These are phyloP conservation scores for Skeletonema tropicum DNA, from an alignment of 108 stramenopile genomes.

Conservation along the genomic window DNA sequence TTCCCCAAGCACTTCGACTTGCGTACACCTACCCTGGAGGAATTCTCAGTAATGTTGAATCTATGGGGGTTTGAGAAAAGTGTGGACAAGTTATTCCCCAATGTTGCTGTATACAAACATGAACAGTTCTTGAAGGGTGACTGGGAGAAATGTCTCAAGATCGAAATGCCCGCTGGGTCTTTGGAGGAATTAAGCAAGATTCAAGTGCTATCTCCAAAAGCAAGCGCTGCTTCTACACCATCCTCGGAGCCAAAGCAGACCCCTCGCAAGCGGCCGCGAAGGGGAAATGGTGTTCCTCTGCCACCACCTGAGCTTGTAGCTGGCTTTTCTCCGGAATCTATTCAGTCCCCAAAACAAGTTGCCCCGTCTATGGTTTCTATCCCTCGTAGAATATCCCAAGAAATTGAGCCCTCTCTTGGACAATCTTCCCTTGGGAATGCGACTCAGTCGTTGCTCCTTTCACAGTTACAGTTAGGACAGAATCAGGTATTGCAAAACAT, in stretches of 20 bases:
- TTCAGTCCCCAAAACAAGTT: neutral
- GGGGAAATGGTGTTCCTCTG: neutral
- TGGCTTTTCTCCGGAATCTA: neutral
- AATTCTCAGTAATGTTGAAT: neutral
- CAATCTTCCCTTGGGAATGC: neutral
- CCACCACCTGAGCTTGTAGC: neutral
- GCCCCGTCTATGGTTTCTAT: neutral
- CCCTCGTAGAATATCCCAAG: slow-evolving; percentile 5
- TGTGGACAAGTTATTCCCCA: slow-evolving; percentile 31
- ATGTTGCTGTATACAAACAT: slow-evolving; percentile 72
- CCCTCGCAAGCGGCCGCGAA: neutral
- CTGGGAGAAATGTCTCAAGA: slow-evolving; percentile 46
- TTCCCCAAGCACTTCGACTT: slow-evolving; percentile 2
- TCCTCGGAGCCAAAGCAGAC: neutral
- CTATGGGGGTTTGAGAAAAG: slow-evolving; percentile 28
- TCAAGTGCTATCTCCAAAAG: neutral
- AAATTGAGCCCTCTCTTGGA: neutral
- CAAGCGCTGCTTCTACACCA: neutral
- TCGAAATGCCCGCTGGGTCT: slow-evolving; percentile 19
- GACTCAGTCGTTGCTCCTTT: neutral
- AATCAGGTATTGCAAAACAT: neutral
- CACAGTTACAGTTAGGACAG: neutral
- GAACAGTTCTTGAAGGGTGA: slow-evolving; percentile 62
- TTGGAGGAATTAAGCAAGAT: neutral
- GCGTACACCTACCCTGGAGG: neutral